phyloP scores from a whole-genome alignment of 345 rosid genomes.

The Citrus medica region DNA sequence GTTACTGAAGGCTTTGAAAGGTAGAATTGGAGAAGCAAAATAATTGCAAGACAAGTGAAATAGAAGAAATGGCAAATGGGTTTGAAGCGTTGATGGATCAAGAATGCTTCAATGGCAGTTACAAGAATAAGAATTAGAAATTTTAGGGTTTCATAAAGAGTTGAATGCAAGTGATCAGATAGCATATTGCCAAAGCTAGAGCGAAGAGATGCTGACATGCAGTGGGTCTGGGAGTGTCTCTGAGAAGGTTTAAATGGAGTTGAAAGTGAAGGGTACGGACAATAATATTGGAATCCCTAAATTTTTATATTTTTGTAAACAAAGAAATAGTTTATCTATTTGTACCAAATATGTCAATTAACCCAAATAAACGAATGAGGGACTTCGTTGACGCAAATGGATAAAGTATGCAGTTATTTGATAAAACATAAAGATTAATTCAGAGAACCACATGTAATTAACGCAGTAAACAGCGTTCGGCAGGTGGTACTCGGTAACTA shows the following conservation, averaged over 20 bases:
- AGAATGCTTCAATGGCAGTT: conserved; percentile 2
- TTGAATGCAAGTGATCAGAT: not conserved
- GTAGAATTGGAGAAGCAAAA: conserved; percentile 1
- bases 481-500: no score
- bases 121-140: conserved; percentile 8
- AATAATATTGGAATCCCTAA: not conserved
- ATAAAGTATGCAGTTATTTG: no score
- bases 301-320: no score
- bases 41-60: conserved; percentile 2
- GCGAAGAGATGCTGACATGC: not conserved
- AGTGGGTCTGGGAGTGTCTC: not conserved
- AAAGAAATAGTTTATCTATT: no score
- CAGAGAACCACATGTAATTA: no score
- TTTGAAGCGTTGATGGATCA: conserved; percentile 9
- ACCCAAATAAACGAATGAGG: no score
- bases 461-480: no score
- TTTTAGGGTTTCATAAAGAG: conserved; percentile 14
- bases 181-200: not conserved
- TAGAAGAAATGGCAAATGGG: conserved; percentile 20
- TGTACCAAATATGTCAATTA: no score
- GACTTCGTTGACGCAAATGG: no score
- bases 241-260: conserved; percentile 14
- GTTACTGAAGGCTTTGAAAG: conserved; percentile 18
- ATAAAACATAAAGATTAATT: no score
- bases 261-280: not conserved